Evolutionary conservation across 2,329 filamentous ascomycete species (phyloP).

Genomic region (Calonectria fujianensis): DNA sequence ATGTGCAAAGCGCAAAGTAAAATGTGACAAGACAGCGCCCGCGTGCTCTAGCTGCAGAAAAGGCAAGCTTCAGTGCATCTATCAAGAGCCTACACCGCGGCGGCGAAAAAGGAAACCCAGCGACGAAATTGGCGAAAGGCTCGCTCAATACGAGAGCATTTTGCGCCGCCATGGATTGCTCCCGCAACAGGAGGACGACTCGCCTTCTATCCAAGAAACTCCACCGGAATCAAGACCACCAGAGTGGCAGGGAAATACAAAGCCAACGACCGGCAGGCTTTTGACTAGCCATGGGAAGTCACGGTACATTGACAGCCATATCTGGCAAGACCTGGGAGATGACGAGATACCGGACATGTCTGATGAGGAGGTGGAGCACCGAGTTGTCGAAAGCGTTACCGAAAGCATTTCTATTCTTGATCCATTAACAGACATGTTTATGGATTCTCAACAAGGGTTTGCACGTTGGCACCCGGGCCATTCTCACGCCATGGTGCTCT

Average conservation of each 20-base stretch:
- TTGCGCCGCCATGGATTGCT: constrained; percentile 60
- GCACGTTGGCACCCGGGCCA: constrained; percentile 46
- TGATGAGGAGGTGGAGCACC: constrained; percentile 26
- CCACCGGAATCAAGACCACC: background rate
- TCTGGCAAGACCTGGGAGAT: constrained; percentile 40
- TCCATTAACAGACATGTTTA: constrained; percentile 33
- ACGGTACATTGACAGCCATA: constrained; percentile 63
- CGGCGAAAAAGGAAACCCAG: constrained; percentile 61
- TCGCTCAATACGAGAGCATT: constrained; percentile 63
- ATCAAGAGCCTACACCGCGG: constrained; percentile 62
- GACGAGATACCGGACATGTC: constrained; percentile 26
- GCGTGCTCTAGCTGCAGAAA: constrained; percentile 54
- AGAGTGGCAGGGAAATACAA: constrained; percentile 4
- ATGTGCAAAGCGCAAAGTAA: constrained; percentile 56
- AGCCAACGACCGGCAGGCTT: constrained; percentile 45
- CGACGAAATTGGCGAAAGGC: constrained; percentile 58
- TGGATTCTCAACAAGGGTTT: background rate
- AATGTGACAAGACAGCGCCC: constrained; percentile 53
- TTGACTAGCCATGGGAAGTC: constrained; percentile 58
- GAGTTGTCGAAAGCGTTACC: background rate
- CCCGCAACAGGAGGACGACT: background rate
- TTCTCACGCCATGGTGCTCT: constrained; percentile 50
- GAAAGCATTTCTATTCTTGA: background rate
- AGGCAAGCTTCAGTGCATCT: constrained; percentile 60
- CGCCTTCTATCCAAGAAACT: background rate